These are phyloP conservation scores for Alternaria arbusti DNA, from an alignment of 2,329 filamentous ascomycete genomes.

Conservation along the genomic window DNA sequence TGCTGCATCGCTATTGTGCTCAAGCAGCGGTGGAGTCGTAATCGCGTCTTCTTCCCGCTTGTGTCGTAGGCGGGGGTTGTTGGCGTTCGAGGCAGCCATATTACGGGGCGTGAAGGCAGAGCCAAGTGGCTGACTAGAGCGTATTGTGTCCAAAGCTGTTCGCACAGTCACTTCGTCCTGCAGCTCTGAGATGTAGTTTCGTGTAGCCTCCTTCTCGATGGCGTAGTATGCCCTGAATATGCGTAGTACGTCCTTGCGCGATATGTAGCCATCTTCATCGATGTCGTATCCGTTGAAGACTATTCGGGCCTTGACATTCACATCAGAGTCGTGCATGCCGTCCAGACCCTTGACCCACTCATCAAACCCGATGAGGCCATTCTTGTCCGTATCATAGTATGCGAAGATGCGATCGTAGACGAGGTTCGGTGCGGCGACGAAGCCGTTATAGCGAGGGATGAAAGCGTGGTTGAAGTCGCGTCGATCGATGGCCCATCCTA, in stretches of 20 bases:
- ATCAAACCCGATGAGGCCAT: constrained; percentile 88
- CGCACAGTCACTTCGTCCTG: constrained; percentile 76
- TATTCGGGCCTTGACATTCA: constrained; percentile 57
- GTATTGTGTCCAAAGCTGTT: constrained; percentile 48
- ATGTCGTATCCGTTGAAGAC: constrained; percentile 92
- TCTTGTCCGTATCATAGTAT: constrained; percentile 91
- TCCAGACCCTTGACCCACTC: constrained; percentile 89
- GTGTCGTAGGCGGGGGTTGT: constrained; percentile 24
- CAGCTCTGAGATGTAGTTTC: constrained; percentile 78
- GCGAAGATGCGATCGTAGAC: constrained; percentile 97
- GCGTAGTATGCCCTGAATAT: constrained; percentile 94
- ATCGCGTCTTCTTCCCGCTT: constrained; percentile 44
- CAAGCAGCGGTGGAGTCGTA: constrained; percentile 34
- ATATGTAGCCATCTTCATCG: constrained; percentile 84
- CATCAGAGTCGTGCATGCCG: constrained; percentile 57
- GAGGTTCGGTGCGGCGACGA: constrained; percentile 80
- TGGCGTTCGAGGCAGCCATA: constrained; percentile 32
- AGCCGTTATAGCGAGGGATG: constrained; percentile 80
- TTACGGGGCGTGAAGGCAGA: constrained; percentile 51
- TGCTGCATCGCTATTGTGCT: constrained; percentile 33
- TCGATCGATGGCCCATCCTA: constrained; percentile 85
- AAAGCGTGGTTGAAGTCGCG: constrained; percentile 92
- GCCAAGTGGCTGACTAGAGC: constrained; percentile 55
- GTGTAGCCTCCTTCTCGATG: constrained; percentile 86
- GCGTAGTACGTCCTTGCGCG: constrained; percentile 84